A percentile compares a stretch with the other conserved stretches of the same genome.
Evolutionary conservation across 2,329 filamentous ascomycete genomes (phyloP).

Genomic region (Sporothrix euskadiensis): DNA sequence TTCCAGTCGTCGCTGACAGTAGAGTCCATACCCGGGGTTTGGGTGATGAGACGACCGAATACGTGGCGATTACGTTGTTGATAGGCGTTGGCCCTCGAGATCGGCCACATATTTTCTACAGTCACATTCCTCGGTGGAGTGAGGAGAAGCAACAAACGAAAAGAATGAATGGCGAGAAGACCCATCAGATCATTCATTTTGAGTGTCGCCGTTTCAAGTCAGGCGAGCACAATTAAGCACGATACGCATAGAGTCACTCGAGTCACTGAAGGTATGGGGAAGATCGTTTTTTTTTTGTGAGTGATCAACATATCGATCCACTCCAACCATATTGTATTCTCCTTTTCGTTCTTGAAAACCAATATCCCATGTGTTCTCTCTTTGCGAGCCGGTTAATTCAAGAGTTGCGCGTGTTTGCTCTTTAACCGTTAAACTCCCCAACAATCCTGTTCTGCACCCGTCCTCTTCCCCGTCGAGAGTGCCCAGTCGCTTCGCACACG

Average conservation of each 20-base stretch:
- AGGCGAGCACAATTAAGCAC: not conserved
- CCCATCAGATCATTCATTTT: not conserved
- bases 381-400: slow-evolving; percentile 25
- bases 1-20: not conserved
- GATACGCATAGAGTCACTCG: not conserved
- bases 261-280: not conserved
- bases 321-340: not conserved
- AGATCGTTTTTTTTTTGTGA: not conserved
- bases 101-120: not conserved
- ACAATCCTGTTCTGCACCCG: not conserved
- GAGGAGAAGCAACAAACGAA: not conserved
- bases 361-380: not conserved
- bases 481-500: not conserved
- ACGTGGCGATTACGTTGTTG: not conserved
- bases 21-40: not conserved
- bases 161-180: not conserved
- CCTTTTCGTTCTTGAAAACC: not conserved
- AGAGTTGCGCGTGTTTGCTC: slow-evolving; percentile 20
- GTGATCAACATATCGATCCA: not conserved
- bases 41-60: not conserved
- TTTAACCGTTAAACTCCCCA: slow-evolving; percentile 16
- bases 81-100: not conserved
- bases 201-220: not conserved
- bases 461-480: not conserved
- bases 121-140: not conserved